These are phyloP conservation scores for Penicillium atrosanguineum DNA, from an alignment of 495 filamentous ascomycete genomes.

Conservation along the genomic window DNA sequence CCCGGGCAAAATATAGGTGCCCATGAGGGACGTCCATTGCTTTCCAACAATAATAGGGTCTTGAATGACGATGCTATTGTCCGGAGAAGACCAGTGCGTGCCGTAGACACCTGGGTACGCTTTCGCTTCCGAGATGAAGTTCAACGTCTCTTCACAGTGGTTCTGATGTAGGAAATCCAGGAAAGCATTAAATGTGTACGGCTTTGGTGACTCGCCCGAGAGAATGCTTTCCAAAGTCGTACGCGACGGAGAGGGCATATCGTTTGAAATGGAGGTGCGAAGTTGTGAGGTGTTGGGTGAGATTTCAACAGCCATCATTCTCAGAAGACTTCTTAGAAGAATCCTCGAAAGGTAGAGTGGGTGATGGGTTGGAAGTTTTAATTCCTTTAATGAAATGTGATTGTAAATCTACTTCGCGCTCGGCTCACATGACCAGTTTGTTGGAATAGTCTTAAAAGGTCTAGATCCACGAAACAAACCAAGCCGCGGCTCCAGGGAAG, in stretches of 20 bases:
- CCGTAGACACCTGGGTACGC: not conserved
- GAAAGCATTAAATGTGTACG: conserved; percentile 7
- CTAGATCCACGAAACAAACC: not conserved
- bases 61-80: not conserved
- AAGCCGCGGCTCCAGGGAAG: too few relatives aligned
- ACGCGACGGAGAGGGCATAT: not conserved
- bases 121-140: conserved; percentile 1
- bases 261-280: not conserved
- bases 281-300: not conserved
- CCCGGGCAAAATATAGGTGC: not conserved
- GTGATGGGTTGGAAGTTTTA: too few relatives aligned
- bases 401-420: too few relatives aligned
- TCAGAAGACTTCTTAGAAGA: not conserved
- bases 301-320: not conserved
- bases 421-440: not conserved
- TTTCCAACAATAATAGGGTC: not conserved
- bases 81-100: not conserved
- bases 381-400: too few relatives aligned
- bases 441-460: not conserved
- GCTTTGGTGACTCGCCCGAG: not conserved
- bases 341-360: too few relatives aligned
- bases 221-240: not conserved
- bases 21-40: conserved; percentile 5
- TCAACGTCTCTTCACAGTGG: conserved; percentile 4
- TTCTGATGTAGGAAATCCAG: conserved; percentile 1